A percentile compares a stretch with the other conserved stretches of the same genome.
Evolutionary conservation across 371 early-diverging fungal species (phyloP).

Genomic region (Zychaea mexicana): DNA sequence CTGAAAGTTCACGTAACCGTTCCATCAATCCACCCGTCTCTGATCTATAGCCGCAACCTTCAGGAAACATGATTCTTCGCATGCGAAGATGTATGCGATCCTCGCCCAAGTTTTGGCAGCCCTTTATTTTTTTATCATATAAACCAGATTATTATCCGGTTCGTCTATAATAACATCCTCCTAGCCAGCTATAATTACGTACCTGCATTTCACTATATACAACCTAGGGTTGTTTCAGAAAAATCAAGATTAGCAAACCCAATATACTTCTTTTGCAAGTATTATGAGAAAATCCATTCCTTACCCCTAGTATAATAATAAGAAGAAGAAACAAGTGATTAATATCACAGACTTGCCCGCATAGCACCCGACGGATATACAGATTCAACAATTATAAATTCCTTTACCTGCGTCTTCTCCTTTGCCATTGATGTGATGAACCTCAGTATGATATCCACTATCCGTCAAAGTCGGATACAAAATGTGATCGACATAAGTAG

Average conservation of each 20-base stretch:
- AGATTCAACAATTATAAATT: constrained; percentile 2
- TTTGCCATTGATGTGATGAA: constrained; percentile 58
- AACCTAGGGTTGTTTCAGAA: constrained; percentile 34
- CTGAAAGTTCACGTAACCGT: constrained; percentile 61
- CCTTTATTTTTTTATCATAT: constrained; percentile 18
- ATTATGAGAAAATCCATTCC: background rate
- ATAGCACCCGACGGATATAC: too few species aligned
- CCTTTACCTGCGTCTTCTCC: constrained; percentile 56
- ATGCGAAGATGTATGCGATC: constrained; percentile 53
- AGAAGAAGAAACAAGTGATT: background rate
- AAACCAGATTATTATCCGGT: too few species aligned
- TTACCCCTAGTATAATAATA: constrained; percentile 15
- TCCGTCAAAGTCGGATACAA: constrained; percentile 71
- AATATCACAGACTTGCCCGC: too few species aligned
- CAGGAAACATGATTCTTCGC: constrained; percentile 64
- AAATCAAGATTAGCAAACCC: too few species aligned
- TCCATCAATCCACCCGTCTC: constrained; percentile 76
- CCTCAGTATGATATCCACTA: constrained; percentile 68
- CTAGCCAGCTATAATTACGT: background rate
- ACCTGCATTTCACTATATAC: constrained; percentile 63
- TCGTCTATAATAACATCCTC: background rate
- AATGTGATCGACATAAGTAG: constrained; percentile 63
- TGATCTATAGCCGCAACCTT: constrained; percentile 64
- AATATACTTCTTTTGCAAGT: too few species aligned
- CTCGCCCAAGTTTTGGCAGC: constrained; percentile 46